Evolutionary conservation across 441 rosid species (phyloP).

Genomic region (Kokia cookei): DNA sequence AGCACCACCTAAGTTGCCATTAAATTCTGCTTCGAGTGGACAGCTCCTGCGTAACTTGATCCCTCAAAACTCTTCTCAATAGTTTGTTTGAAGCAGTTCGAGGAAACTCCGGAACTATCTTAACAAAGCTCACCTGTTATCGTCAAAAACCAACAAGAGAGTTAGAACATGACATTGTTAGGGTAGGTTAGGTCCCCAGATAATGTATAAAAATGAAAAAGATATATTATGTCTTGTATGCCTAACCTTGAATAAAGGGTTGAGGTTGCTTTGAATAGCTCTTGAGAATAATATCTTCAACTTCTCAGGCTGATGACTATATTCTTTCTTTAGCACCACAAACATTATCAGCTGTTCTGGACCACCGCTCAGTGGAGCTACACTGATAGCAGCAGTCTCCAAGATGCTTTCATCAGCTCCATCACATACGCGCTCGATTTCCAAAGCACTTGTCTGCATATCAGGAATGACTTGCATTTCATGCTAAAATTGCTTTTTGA

Average conservation of each 20-base stretch:
- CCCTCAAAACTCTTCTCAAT: slow-evolving; percentile 71
- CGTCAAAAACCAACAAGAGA: neutral
- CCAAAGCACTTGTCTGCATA: slow-evolving; percentile 75
- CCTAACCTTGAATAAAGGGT: slow-evolving; percentile 84
- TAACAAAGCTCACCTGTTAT: slow-evolving; percentile 68
- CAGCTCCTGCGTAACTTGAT: slow-evolving; percentile 48
- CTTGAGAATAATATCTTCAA: slow-evolving; percentile 50
- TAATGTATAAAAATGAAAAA: too few relatives aligned
- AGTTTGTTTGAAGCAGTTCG: slow-evolving; percentile 86
- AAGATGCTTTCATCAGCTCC: slow-evolving; percentile 58
- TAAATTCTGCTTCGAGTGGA: slow-evolving; percentile 50
- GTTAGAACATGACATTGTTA: too few relatives aligned
- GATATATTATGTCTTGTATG: neutral
- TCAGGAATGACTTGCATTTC: neutral
- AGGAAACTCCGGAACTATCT: slow-evolving; percentile 63
- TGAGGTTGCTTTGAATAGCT: slow-evolving; percentile 65
- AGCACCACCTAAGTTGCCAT: neutral
- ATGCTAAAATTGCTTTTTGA: neutral
- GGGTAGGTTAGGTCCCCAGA: too few relatives aligned
- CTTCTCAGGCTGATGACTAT: slow-evolving; percentile 25
- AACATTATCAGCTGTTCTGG: slow-evolving; percentile 63
- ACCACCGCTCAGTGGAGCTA: slow-evolving; percentile 56
- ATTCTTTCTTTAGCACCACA: slow-evolving; percentile 63
- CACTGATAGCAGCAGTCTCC: slow-evolving; percentile 74
- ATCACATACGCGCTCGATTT: slow-evolving; percentile 80